Conservation (phyloP, 208 protist species). For the Sergeia podlipaevii region DNA sequence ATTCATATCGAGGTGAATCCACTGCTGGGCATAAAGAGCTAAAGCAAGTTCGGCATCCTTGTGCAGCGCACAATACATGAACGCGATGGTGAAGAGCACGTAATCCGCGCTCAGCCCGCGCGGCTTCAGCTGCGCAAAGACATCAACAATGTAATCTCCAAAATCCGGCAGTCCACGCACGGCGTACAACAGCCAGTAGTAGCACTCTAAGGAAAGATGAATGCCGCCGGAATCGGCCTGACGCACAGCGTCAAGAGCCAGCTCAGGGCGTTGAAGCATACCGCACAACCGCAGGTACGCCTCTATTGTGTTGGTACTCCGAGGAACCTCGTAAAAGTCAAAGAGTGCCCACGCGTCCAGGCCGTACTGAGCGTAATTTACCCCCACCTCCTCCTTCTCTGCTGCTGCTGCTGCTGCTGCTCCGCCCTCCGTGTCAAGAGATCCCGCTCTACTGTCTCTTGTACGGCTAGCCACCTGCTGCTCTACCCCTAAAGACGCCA, state of each 20-base stretch:
- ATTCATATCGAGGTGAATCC: constrained; percentile 57
- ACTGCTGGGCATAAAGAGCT: constrained; percentile 67
- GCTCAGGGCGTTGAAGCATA: constrained; percentile 37
- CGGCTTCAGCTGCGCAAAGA: constrained; percentile 59
- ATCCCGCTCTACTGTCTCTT: no score
- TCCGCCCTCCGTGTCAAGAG: no score
- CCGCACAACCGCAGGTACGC: constrained; percentile 75
- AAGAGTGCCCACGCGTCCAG: constrained; percentile 83
- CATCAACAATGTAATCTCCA: constrained; percentile 73
- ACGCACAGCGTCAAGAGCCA: constrained; percentile 66
- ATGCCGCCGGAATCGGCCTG: constrained; percentile 57
- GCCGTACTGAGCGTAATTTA: constrained; percentile 31
- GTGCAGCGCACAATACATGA: constrained; percentile 75
- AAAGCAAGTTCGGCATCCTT: constrained; percentile 75
- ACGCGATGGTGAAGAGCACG: constrained; percentile 68
- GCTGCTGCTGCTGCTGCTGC: neutral
- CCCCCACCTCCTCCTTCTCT: neutral
- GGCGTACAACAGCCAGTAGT: constrained; percentile 76
- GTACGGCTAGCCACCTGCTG: constrained; percentile 6
- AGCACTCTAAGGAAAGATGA: constrained; percentile 61
- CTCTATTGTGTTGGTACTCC: constrained; percentile 47
- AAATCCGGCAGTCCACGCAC: constrained; percentile 60
- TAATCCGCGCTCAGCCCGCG: constrained; percentile 79
- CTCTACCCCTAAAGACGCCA: constrained; percentile 62
- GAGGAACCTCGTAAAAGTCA: constrained; percentile 80